A percentile compares a stretch with the other conserved stretches of the same genome.
These are phyloP conservation scores for Xerocomus spinulosus DNA, from an alignment of 768 basidiomycete genomes.

Conservation along the genomic window DNA sequence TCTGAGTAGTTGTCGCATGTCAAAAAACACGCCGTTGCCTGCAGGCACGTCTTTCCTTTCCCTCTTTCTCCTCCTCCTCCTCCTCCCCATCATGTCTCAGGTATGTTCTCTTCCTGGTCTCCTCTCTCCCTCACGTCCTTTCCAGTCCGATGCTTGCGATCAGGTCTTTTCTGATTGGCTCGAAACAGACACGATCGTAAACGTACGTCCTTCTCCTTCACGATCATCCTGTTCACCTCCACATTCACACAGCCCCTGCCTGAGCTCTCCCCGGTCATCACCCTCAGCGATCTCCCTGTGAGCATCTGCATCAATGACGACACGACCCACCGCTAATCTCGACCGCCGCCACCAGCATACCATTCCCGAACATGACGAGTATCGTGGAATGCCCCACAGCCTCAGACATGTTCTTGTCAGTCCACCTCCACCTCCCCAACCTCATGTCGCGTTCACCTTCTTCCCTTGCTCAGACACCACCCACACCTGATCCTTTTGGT, in stretches of 20 bases:
- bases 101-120: slow-evolving; percentile 2
- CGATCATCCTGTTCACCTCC: neutral
- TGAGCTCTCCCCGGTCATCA: slow-evolving; percentile 21
- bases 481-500: slow-evolving; percentile 9
- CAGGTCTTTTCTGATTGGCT: slow-evolving; percentile 19
- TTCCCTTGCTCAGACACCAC: slow-evolving; percentile 19
- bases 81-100: slow-evolving; percentile 3
- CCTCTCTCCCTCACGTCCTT: neutral
- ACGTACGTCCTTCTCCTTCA: slow-evolving; percentile 14
- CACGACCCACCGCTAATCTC: slow-evolving; percentile 19
- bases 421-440: slow-evolving; percentile 1
- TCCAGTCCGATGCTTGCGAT: slow-evolving; percentile 4
- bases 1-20: slow-evolving; percentile 32
- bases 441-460: slow-evolving; percentile 9
- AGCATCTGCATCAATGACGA: slow-evolving; percentile 19
- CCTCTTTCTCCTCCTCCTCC: neutral
- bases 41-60: slow-evolving; percentile 14
- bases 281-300: slow-evolving; percentile 27
- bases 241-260: slow-evolving; percentile 12
- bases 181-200: slow-evolving; percentile 25
- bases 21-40: slow-evolving; percentile 33
- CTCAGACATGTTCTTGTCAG: slow-evolving; percentile 29
- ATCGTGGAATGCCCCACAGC: slow-evolving; percentile 26
- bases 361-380: slow-evolving; percentile 28
- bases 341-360: slow-evolving; percentile 22